phyloP scores from a whole-genome alignment of 2,329 filamentous ascomycete species.

The Stachybotrys echinatus region DNA sequence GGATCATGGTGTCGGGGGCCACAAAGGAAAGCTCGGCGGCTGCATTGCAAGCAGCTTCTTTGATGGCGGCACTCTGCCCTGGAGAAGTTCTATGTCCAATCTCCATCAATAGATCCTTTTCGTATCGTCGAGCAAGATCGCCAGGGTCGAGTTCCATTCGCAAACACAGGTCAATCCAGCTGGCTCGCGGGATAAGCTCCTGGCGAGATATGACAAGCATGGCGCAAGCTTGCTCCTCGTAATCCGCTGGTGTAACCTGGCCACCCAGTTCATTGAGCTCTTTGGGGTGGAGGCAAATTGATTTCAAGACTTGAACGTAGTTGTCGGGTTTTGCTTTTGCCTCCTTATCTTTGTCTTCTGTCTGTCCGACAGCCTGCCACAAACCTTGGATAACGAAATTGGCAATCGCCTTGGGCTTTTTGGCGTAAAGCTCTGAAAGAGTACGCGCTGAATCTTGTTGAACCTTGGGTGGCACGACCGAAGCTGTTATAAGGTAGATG shows the following conservation, averaged over 20 bases:
- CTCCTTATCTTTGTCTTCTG: slow-evolving; percentile 73
- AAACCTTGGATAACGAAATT: slow-evolving; percentile 64
- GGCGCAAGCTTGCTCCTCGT: slow-evolving; percentile 69
- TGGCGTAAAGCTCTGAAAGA: slow-evolving; percentile 61
- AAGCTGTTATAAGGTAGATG: slow-evolving; percentile 69
- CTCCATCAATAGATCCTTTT: slow-evolving; percentile 61
- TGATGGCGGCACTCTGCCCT: slow-evolving; percentile 47
- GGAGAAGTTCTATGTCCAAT: slow-evolving; percentile 48
- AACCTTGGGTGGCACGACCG: slow-evolving; percentile 53
- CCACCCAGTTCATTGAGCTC: slow-evolving; percentile 38
- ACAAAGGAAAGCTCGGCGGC: slow-evolving; percentile 92
- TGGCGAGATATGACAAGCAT: slow-evolving; percentile 73
- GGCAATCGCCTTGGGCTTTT: slow-evolving; percentile 52
- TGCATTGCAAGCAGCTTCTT: slow-evolving; percentile 72
- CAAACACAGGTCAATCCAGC: slow-evolving; percentile 87
- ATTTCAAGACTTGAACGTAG: slow-evolving; percentile 55
- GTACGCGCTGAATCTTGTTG: slow-evolving; percentile 57
- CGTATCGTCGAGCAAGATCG: slow-evolving; percentile 59
- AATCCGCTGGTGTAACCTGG: slow-evolving; percentile 36
- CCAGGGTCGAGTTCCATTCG: slow-evolving; percentile 79
- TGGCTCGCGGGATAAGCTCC: slow-evolving; percentile 69
- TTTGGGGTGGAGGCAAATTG: slow-evolving; percentile 58
- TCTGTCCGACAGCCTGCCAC: slow-evolving; percentile 71
- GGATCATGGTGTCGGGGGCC: slow-evolving; percentile 74
- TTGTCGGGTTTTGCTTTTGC: slow-evolving; percentile 61